Evolutionary conservation across 1,139 yeast genomes (phyloP), one percentile per base, ranked within the genome.

Genomic region (Yamadazyma songkhlaensis): DNA sequence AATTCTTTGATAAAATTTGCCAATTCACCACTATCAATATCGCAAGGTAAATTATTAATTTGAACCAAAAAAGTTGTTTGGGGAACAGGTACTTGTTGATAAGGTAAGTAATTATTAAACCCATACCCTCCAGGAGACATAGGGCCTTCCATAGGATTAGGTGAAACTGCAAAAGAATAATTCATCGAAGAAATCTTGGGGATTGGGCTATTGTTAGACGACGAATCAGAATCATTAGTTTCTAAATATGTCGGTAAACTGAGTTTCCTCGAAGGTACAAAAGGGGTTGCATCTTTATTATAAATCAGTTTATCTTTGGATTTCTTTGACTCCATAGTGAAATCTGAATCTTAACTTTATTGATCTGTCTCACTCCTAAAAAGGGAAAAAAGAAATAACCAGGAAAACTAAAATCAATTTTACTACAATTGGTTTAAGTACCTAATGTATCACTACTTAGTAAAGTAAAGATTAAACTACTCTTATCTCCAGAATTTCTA

Each of bases 241-340:
- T 29, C 32, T 12, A 22, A 25, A 11, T 26, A 13, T 2, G 11
- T 31, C 2, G 40, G 40, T 12, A 34, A 31, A 34, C 40, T 38
- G n/a, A 34, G 15, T 15, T 34, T 38, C 12, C 37, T 21, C 22
- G 41, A 37, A 21, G 64, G 66, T 26, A 54, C 37, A 40, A 61
- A 60, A 3, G 65, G 63, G 21, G 36, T 39, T 7, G 66, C 66
- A 41, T 57, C 51, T 35, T 48, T 56, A 42, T 62, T 58, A 40
- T 42, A 53, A 3, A 13, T 10, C 22, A 12, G 17, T 21, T 27
- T 27, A 9, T 26, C 31, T 12, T 32, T 32, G 6, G n/a, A 10
- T 11, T 17, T 29, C 23, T 17, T 29, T 6, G 23, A n/a, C 12
- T n/a, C 14, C 29, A 13, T 27, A 15, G 29, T 17, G 20, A 17